Percentiles rank a stretch among this genome's conserved stretches.
Conservation (phyloP, 257 asterid genomes). For the Euphrasia confusa region DNA sequence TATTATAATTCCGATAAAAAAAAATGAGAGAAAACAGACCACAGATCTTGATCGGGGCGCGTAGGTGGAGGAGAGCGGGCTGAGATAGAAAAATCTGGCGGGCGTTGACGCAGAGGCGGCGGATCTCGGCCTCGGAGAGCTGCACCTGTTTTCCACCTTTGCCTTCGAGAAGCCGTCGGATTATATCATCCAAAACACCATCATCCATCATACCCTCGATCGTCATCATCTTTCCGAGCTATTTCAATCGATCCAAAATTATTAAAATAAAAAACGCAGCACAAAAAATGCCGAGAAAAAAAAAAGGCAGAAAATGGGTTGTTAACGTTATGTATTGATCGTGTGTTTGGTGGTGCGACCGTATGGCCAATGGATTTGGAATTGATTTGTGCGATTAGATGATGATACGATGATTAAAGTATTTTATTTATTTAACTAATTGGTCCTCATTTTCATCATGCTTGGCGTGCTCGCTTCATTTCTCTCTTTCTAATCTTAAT, state of each 20-base stretch:
- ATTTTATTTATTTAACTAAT: no score
- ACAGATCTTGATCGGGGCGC: conserved; percentile 79
- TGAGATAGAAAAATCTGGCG: conserved; percentile 76
- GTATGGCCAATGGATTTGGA: not conserved
- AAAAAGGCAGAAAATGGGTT: no score
- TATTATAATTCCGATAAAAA: not conserved
- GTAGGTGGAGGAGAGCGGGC: conserved; percentile 62
- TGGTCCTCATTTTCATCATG: no score
- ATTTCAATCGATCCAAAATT: no score
- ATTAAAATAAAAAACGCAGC: not conserved
- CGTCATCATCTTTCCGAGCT: conserved; percentile 51
- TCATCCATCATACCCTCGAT: conserved; percentile 80
- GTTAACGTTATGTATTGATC: not conserved
- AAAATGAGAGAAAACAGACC: conserved; percentile 30
- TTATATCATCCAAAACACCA: conserved; percentile 77
- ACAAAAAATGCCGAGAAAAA: not conserved
- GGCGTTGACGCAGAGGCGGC: conserved; percentile 84
- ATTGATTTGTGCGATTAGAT: no score
- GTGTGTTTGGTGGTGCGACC: conserved; percentile 20
- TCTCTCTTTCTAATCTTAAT: no score
- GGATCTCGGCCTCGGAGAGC: conserved; percentile 95
- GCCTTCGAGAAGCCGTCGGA: conserved; percentile 67
- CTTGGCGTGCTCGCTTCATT: no score
- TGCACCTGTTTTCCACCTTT: conserved; percentile 84
- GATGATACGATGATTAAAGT: no score